Conservation (phyloP, 2,329 filamentous ascomycete genomes). For the Sclerotinia borealis region DNA sequence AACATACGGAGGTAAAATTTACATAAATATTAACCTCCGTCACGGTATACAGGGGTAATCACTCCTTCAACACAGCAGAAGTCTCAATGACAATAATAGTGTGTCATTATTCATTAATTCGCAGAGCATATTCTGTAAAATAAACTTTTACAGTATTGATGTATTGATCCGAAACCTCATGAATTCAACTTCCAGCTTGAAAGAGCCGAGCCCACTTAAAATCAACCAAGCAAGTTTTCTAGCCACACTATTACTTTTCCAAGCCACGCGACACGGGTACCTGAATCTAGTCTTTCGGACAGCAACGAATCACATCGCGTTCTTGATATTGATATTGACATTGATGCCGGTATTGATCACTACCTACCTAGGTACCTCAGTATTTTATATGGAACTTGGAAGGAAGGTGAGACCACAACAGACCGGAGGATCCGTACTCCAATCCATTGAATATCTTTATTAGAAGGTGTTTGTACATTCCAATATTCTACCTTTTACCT, state of each 20-base stretch:
- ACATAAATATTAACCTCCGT: not conserved
- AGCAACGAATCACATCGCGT: slow-evolving; percentile 4
- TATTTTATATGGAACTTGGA: not conserved
- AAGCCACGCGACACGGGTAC: not conserved
- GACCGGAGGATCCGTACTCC: not conserved
- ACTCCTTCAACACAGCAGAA: not conserved
- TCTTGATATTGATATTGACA: not conserved
- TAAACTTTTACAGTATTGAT: too few species aligned
- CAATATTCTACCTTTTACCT: not conserved
- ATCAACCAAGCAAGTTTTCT: not conserved
- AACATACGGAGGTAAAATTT: too few species aligned
- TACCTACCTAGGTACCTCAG: too few species aligned
- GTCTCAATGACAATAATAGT: too few species aligned
- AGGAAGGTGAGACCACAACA: too few species aligned
- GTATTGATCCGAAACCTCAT: not conserved
- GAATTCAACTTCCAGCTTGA: not conserved
- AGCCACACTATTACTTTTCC: not conserved
- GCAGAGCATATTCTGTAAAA: not conserved
- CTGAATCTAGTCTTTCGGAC: not conserved
- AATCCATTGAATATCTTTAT: slow-evolving; percentile 1
- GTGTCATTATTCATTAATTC: too few species aligned
- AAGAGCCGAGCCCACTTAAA: too few species aligned
- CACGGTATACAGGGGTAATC: too few species aligned
- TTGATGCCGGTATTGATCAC: not conserved
- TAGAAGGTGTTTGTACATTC: not conserved